Conservation (phyloP, 306 rosid species). For the Cicer yamashitae region DNA sequence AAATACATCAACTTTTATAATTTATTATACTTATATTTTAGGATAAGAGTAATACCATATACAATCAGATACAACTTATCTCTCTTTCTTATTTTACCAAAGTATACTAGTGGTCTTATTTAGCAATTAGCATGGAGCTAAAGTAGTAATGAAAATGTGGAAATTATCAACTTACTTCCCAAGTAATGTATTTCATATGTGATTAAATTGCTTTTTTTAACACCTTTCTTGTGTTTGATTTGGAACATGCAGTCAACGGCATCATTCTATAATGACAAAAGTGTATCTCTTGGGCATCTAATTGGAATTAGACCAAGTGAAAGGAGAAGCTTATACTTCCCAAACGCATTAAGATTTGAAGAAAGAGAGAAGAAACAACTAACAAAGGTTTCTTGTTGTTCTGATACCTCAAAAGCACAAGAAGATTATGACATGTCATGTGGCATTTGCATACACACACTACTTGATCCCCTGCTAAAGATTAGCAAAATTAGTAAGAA, state of each 20-base stretch:
- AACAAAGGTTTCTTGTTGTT: conserved; percentile 20
- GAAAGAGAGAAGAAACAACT: conserved; percentile 48
- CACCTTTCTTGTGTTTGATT: conserved; percentile 6
- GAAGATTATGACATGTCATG: conserved; percentile 41
- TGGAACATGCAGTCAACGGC: conserved; percentile 71
- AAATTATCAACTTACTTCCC: conserved; percentile 6
- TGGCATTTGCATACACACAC: conserved; percentile 59
- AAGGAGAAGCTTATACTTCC: conserved; percentile 59
- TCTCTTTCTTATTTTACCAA: conserved; percentile 5
- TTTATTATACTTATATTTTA: too few relatives aligned
- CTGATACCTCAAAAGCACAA: conserved; percentile 48
- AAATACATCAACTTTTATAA: too few relatives aligned
- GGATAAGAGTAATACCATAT: too few relatives aligned
- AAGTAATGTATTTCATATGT: conserved; percentile 10
- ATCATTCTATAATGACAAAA: conserved; percentile 82
- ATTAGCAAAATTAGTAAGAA: conserved; percentile 52
- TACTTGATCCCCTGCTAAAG: conserved; percentile 58
- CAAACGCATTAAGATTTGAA: conserved; percentile 50
- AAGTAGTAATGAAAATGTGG: conserved; percentile 33
- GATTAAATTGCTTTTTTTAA: conserved; percentile 8
- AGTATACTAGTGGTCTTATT: conserved; percentile 30
- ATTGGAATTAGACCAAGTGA: conserved; percentile 67
- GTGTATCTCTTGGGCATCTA: conserved; percentile 75
- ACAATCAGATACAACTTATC: conserved; percentile 4
- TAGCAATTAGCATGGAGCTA: conserved; percentile 26